These are phyloP conservation scores for Blepharisma japonicum DNA, from an alignment of 73 alveolate genomes.

Conservation along the genomic window DNA sequence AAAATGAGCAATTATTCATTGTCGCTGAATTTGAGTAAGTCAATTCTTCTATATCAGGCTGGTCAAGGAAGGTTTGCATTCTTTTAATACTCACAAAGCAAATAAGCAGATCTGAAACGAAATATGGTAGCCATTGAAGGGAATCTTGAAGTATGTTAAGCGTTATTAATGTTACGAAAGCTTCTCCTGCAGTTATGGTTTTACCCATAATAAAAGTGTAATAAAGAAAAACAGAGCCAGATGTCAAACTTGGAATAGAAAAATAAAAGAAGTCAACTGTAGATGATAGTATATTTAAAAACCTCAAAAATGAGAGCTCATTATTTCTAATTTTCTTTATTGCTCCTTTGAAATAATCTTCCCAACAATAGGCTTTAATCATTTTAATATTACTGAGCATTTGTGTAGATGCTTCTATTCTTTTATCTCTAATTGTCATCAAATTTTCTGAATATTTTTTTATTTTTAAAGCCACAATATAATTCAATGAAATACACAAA, in stretches of 20 bases:
- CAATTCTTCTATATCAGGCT: background rate
- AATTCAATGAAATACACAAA: background rate
- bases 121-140: background rate
- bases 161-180: constrained; percentile 16
- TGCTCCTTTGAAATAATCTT: background rate
- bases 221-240: background rate
- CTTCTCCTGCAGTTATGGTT: constrained; percentile 13
- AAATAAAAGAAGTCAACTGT: background rate
- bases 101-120: background rate
- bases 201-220: constrained; percentile 19
- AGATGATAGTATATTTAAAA: background rate
- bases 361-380: constrained; percentile 17
- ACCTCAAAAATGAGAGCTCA: background rate
- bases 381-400: constrained; percentile 14
- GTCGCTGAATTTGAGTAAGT: background rate
- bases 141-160: constrained; percentile 8
- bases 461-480: background rate
- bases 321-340: background rate
- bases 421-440: constrained; percentile 14
- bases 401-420: constrained; percentile 11
- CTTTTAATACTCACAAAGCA: background rate
- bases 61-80: background rate
- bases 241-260: constrained; percentile 6
- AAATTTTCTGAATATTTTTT: background rate
- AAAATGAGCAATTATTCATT: background rate